Conservation (phyloP, 192 early-diverging fungal genomes). For the Backusella circina region DNA sequence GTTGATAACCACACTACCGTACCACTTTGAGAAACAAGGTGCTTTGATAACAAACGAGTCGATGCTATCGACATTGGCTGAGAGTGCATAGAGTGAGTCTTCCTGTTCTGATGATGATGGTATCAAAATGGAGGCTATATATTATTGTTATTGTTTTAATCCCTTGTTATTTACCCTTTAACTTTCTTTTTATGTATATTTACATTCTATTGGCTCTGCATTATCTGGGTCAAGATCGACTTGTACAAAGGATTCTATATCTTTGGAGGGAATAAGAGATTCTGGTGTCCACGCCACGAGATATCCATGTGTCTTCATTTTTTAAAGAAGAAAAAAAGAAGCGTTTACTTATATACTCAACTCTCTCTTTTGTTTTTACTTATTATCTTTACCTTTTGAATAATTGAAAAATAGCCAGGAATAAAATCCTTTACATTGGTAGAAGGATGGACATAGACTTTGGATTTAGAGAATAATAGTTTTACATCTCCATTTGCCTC, state of each 20-base stretch:
- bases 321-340: no score
- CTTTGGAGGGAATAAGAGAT: conserved; percentile 51
- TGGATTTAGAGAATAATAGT: conserved; percentile 65
- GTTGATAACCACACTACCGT: conserved; percentile 66
- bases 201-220: conserved; percentile 10
- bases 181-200: no score
- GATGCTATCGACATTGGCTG: conserved; percentile 52
- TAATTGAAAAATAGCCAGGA: conserved; percentile 63
- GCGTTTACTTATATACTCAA: background rate
- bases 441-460: conserved; percentile 70
- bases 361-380: background rate
- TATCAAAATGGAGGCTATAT: conserved; percentile 2
- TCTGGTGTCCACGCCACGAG: conserved; percentile 74
- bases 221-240: conserved; percentile 51
- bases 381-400: conserved; percentile 46
- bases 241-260: conserved; percentile 60
- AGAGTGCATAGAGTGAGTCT: conserved; percentile 57
- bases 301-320: conserved; percentile 40
- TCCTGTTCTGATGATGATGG: conserved; percentile 12
- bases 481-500: conserved; percentile 1
- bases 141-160: background rate
- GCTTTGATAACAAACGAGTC: conserved; percentile 62
- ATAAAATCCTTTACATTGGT: conserved; percentile 56
- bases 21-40: conserved; percentile 63
- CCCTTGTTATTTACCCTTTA: no score